phyloP scores from a whole-genome alignment of 176 grass and related monocot genomes.

The Tuctoria greenei region DNA sequence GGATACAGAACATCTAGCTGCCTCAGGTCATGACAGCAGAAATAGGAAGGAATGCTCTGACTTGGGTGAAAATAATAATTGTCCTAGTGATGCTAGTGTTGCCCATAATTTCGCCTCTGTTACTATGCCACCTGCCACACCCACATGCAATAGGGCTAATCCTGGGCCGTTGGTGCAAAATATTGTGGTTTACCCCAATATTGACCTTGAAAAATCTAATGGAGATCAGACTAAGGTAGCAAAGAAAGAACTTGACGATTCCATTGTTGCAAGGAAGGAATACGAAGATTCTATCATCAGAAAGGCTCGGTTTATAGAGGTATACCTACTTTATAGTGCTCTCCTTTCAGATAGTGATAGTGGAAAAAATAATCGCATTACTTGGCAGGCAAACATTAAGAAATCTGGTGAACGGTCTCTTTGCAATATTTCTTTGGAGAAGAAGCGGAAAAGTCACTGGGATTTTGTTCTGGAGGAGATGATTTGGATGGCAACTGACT shows the following conservation, averaged over 20 bases:
- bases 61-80: constrained; percentile 37
- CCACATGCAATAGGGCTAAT: constrained; percentile 21
- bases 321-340: constrained; percentile 42
- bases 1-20: constrained; percentile 27
- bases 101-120: constrained; percentile 25
- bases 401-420: constrained; percentile 54
- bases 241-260: constrained; percentile 46
- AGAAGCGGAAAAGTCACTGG: constrained; percentile 84
- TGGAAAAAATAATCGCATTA: constrained; percentile 24
- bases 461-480: constrained; percentile 99
- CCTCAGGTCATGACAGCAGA: constrained; percentile 27
- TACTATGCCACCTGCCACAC: constrained; percentile 15
- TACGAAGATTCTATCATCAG: constrained; percentile 72
- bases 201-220: constrained; percentile 37
- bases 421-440: constrained; percentile 70
- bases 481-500: constrained; percentile 98
- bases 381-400: constrained; percentile 71
- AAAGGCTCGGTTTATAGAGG: constrained; percentile 81
- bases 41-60: constrained; percentile 42
- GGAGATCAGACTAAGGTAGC: constrained; percentile 21
- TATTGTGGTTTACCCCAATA: too few relatives aligned
- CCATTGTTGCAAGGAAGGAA: constrained; percentile 54
- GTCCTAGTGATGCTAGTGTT: constrained; percentile 27
- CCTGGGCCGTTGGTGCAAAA: neutral
- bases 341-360: constrained; percentile 28